Conservation (phyloP, 202 grass and related monocot species). For the Cymbopogon flexuosus region DNA sequence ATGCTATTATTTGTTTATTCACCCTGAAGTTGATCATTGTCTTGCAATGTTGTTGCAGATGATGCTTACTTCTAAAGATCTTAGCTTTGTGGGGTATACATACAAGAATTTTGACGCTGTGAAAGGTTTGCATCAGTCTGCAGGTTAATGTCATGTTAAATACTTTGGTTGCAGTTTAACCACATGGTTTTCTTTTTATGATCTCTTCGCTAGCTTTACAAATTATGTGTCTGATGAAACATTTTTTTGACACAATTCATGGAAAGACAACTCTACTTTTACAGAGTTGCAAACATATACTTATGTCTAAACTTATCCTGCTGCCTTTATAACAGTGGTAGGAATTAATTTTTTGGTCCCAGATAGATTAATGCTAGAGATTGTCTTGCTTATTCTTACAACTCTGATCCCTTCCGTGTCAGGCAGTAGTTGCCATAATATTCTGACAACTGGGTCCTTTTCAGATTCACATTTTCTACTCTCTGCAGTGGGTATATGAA, state of each 20-base stretch:
- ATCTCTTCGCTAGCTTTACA: not conserved
- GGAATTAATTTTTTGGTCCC: not conserved
- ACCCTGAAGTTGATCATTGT: slow-evolving; percentile 11
- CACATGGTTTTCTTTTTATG: not conserved
- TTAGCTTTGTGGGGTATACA: slow-evolving; percentile 82
- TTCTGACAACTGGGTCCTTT: not conserved
- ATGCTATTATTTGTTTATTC: slow-evolving; percentile 14
- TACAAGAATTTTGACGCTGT: slow-evolving; percentile 84
- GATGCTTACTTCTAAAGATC: slow-evolving; percentile 72
- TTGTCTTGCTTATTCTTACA: not conserved
- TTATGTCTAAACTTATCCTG: not conserved
- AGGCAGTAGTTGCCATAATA: not conserved
- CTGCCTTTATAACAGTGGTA: not conserved
- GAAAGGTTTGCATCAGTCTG: slow-evolving; percentile 55
- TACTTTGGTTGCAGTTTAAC: not conserved
- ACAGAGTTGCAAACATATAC: not conserved
- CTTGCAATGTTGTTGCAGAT: slow-evolving; percentile 36
- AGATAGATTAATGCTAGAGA: not conserved
- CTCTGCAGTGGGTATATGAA: not conserved
- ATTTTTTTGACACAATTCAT: not conserved
- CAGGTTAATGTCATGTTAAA: slow-evolving; percentile 27
- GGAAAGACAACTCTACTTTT: not conserved
- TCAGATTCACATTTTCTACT: not conserved
- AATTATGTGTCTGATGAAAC: not conserved
- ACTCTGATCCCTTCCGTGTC: not conserved